These are phyloP conservation scores for Trypanosoma theileri DNA, from an alignment of 208 protist species.

Conservation along the genomic window DNA sequence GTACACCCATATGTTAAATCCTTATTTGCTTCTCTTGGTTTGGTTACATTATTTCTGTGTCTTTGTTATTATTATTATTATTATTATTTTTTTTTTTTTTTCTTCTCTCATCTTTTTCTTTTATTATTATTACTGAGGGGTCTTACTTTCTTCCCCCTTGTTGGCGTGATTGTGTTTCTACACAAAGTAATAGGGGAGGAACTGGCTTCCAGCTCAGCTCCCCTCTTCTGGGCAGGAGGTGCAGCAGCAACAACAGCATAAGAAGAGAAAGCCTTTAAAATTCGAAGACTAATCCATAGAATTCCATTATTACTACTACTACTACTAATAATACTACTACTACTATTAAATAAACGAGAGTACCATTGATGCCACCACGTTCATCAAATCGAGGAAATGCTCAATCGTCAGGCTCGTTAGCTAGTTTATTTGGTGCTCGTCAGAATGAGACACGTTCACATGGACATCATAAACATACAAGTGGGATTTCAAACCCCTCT, in stretches of 20 bases:
- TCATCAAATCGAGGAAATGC: not conserved
- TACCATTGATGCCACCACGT: slow-evolving; percentile 11
- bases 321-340: no score
- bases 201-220: not conserved
- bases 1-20: no score
- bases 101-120: no score
- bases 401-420: not conserved
- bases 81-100: no score
- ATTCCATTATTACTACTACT: no score
- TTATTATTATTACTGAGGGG: no score
- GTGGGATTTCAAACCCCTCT: not conserved
- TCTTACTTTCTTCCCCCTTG: not conserved
- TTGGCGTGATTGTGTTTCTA: not conserved
- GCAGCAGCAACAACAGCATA: not conserved
- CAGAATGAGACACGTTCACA: not conserved
- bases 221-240: not conserved
- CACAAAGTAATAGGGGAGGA: not conserved
- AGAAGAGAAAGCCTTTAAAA: not conserved
- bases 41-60: no score
- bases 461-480: not conserved
- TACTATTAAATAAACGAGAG: not conserved
- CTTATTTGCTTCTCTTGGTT: no score
- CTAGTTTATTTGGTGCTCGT: not conserved
- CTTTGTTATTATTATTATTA: no score
- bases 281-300: no score